Evolutionary conservation across 176 grass and related monocot genomes (phyloP), one percentile per base, ranked within the genome.

Genomic region (Ampelocalamus luodianensis): DNA sequence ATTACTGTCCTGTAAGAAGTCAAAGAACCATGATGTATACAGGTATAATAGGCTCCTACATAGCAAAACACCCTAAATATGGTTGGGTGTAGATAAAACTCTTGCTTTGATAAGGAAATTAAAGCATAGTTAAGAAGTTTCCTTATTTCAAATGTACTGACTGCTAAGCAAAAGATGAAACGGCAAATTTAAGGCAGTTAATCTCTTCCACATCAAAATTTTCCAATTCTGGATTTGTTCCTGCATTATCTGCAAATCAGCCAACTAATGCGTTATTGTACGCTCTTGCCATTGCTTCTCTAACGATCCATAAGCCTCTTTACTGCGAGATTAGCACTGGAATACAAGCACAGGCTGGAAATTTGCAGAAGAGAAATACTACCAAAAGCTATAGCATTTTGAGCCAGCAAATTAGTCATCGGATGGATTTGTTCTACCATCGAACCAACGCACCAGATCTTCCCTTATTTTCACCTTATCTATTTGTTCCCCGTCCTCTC

Each of bases 81-180:
- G 46, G 37, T 18, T 58, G 0, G n/a, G 32, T 18, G 23, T 56
- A 70, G 20, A 43, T 56, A 9, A 55, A 51, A 53, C 68, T 4
- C 18, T 71, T 53, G n/a, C 7, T 32, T 50, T 63, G 37, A 22
- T 56, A 22, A 27, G 16, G 27, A 15, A 74, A 58, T 72, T 78
- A 82, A 85, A 79, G 18, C 11, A 13, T 37, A 65, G 17, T 43
- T 54, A 72, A 55, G 13, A 74, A 72, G 7, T 48, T 72, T 65
- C 72, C 56, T 58, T 63, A 40, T 20, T 16, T 72, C 6, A 56
- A 45, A 44, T 9, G 20, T 16, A 11, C 4, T 51, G 74, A 60
- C 15, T 29, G 16, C 0, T 6, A 79, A 67, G 6, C 17, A 46
- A 49, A 72, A 13, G 26, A 73, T 43, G 65, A 78, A 66, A 72